Base-by-base conservation (phyloP, 1,139 yeast genomes). In the Chernovozyma sophiae-reginae region DNA sequence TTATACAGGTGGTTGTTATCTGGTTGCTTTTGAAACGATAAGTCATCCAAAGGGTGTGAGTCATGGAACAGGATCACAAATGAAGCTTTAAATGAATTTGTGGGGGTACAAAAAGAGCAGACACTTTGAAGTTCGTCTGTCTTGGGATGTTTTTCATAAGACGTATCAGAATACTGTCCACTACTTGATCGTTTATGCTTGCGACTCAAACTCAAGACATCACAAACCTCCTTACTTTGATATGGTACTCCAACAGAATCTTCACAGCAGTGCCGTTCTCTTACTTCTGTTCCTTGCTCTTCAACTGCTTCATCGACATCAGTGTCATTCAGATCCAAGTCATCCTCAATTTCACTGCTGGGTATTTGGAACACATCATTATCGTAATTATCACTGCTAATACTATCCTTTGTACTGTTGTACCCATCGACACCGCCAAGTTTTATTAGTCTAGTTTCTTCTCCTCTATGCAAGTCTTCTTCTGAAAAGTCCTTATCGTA, bases 341-440 rank as follows among this genome's bases (percentile, higher is more conserved):
- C 19, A n/a, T 10, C 30, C 25, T 28, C 32, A 5, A 33, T 30
- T 4, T 28, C 30, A 32, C 28, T 27, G 30, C 27, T 28, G 24
- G 32, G 28, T 3, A 13, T 15, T 3, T 10, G 5, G 19, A 14
- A 4, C 14, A 19, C 22, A 16, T 23, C 30, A 16, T 10, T 8
- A 13, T 8, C 34, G n/a, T n/a, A 26, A 3, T 29, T 27, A 8
- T 35, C 34, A n/a, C 14, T 18, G 24, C 35, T 34, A 11, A 17
- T n/a, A 23, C 43, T 36, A 23, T 37, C 44, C 8, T 38, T 35
- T 8, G 38, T 47, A 32, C 38, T 33, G 20, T 43, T 41, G 33
- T 43, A 43, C 15, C 38, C 35, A 31, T 42, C 41, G 11, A 36
- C 30, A 24, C 46, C 44, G 12, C 43, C 43, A 4, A 42, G 29